Evolutionary conservation across 352 stramenopile genomes (phyloP).

Genomic region (Phytophthora rubi): DNA sequence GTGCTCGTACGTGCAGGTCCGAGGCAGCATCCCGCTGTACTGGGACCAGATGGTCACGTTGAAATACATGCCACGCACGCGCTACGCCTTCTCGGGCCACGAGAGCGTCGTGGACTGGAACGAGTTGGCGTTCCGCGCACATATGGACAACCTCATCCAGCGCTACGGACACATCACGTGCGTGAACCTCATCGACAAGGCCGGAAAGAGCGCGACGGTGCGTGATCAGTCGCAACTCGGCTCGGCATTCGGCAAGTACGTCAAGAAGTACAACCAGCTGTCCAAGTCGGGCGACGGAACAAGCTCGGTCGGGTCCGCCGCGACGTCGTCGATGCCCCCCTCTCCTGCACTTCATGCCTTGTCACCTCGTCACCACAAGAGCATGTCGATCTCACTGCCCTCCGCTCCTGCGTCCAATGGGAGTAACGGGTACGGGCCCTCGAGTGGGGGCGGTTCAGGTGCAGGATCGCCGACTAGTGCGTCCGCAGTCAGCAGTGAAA

Average conservation of each 20-base stretch:
- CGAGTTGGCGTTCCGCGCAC: constrained; percentile 58
- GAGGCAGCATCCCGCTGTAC: constrained; percentile 95
- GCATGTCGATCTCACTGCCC: constrained; percentile 24
- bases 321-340: constrained; percentile 21
- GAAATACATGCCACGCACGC: constrained; percentile 92
- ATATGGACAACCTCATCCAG: constrained; percentile 72
- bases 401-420: constrained; percentile 19
- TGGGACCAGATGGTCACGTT: constrained; percentile 91
- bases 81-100: constrained; percentile 68
- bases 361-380: constrained; percentile 56
- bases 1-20: constrained; percentile 85
- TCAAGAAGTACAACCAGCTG: constrained; percentile 87
- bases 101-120: constrained; percentile 60
- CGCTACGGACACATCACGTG: constrained; percentile 85
- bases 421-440: constrained; percentile 26
- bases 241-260: constrained; percentile 89
- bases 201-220: constrained; percentile 70
- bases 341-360: constrained; percentile 30
- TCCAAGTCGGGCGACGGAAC: constrained; percentile 58
- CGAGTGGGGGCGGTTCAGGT: constrained; percentile 26
- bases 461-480: constrained; percentile 42
- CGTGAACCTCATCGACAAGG: constrained; percentile 96
- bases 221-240: constrained; percentile 93
- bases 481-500: constrained; percentile 38
- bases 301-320: constrained; percentile 30